phyloP scores from a whole-genome alignment of 1,139 yeast genomes.

The Pichia sp. region DNA sequence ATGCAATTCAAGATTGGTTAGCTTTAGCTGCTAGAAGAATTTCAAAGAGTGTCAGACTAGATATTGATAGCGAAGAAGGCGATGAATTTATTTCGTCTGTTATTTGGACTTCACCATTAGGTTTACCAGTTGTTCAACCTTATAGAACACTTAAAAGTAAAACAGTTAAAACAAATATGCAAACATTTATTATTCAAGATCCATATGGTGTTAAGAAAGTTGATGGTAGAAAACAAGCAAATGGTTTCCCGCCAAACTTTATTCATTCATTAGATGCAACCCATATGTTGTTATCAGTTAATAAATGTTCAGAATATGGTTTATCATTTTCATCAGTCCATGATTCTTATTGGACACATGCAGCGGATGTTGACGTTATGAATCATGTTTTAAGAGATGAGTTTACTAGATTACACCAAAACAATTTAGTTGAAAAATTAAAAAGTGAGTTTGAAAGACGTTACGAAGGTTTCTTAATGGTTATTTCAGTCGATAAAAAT shows the following conservation, averaged over 20 bases:
- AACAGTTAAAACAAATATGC: constrained; percentile 70
- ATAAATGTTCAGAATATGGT: constrained; percentile 60
- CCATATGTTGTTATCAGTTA: constrained; percentile 89
- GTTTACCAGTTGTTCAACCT: constrained; percentile 93
- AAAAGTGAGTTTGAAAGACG: constrained; percentile 76
- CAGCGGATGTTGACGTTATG: constrained; percentile 72
- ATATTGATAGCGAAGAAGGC: constrained; percentile 37
- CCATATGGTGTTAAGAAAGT: constrained; percentile 80
- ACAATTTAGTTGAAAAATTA: constrained; percentile 62
- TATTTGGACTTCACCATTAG: constrained; percentile 96
- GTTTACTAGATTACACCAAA: constrained; percentile 71
- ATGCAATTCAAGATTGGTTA: constrained; percentile 93
- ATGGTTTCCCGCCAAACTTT: constrained; percentile 94
- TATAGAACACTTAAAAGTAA: constrained; percentile 64
- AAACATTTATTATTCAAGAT: constrained; percentile 74
- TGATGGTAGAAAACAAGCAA: constrained; percentile 80
- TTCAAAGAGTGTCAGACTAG: constrained; percentile 69
- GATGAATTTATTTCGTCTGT: constrained; percentile 77
- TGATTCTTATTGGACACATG: constrained; percentile 98
- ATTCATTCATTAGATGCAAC: constrained; percentile 96
- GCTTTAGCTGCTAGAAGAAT: constrained; percentile 80
- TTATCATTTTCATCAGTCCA: constrained; percentile 93
- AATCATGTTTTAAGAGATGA: constrained; percentile 67
- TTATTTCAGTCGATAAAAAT: constrained; percentile 46
- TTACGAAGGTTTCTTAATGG: constrained; percentile 64